Conservation (phyloP, 495 filamentous ascomycete genomes). For the Hyaloscypha variabilis region DNA sequence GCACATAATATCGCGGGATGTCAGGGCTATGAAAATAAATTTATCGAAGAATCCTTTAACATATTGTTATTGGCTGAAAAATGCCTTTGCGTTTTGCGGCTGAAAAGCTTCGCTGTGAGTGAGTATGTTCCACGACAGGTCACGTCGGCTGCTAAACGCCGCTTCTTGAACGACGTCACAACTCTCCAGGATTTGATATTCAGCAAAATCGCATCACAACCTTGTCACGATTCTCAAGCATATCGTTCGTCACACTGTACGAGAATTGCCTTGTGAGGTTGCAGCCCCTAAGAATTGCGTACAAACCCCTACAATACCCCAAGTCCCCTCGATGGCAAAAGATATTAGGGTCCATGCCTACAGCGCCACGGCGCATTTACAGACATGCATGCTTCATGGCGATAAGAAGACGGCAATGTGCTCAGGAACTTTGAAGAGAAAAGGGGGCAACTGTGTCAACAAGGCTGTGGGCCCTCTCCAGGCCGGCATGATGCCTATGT, state of each 20-base stretch:
- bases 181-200: slow-evolving; percentile 4
- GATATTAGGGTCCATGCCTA: background rate
- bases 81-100: background rate
- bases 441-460: slow-evolving; percentile 13
- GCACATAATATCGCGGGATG: too few species aligned
- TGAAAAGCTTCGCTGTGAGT: slow-evolving; percentile 7
- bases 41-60: too few species aligned
- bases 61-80: slow-evolving; percentile 2
- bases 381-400: slow-evolving; percentile 15
- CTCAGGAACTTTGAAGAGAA: slow-evolving; percentile 21
- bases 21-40: too few species aligned
- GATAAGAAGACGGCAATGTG: slow-evolving; percentile 10
- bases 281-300: background rate
- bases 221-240: slow-evolving; percentile 3
- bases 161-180: slow-evolving; percentile 3
- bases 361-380: slow-evolving; percentile 11
- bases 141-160: slow-evolving; percentile 1
- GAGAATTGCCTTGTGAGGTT: background rate
- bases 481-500: slow-evolving; percentile 19
- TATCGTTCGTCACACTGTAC: background rate
- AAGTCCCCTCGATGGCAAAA: slow-evolving; percentile 9
- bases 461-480: slow-evolving; percentile 14
- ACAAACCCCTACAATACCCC: background rate
- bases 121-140: slow-evolving; percentile 1
- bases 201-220: slow-evolving; percentile 1